A percentile compares a stretch with the other conserved stretches of the same genome.
Conservation (phyloP, 2,329 filamentous ascomycete genomes). For the Calonectria honghensis region DNA sequence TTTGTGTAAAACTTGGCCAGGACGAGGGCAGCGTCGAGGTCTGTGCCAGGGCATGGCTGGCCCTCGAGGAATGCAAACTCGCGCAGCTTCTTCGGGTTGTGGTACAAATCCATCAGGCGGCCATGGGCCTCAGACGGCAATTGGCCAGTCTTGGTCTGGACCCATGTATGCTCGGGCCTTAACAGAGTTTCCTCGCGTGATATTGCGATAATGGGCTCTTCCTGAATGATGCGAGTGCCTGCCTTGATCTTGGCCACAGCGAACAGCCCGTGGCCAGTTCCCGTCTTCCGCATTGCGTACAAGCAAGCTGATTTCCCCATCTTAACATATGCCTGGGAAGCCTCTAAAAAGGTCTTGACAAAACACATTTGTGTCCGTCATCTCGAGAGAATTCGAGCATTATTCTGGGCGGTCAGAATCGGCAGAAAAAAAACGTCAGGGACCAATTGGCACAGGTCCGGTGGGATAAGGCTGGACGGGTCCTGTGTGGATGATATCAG, state of each 20-base stretch:
- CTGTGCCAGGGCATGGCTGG: constrained; percentile 28
- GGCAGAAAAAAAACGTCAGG: neutral
- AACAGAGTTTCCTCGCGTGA: constrained; percentile 34
- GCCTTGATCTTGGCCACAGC: constrained; percentile 30
- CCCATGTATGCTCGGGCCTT: constrained; percentile 31
- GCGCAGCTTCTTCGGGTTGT: constrained; percentile 37
- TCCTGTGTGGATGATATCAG: neutral
- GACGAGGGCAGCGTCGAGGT: constrained; percentile 32
- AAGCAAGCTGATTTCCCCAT: constrained; percentile 25
- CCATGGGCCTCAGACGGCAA: constrained; percentile 7
- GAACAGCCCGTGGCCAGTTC: constrained; percentile 36
- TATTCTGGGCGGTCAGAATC: neutral
- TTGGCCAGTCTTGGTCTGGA: constrained; percentile 29
- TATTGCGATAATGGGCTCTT: constrained; percentile 35
- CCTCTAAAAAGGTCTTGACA: neutral
- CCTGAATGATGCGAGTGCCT: constrained; percentile 37
- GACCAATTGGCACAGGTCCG: neutral
- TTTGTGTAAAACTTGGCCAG: constrained; percentile 43
- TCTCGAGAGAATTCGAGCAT: neutral
- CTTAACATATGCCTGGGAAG: neutral
- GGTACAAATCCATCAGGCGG: constrained; percentile 35
- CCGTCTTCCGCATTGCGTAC: constrained; percentile 28
- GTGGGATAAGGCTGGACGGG: neutral
- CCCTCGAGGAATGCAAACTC: constrained; percentile 34
- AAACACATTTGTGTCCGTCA: neutral